phyloP scores from a whole-genome alignment of 208 protist genomes.

The Crithidia expoeki region DNA sequence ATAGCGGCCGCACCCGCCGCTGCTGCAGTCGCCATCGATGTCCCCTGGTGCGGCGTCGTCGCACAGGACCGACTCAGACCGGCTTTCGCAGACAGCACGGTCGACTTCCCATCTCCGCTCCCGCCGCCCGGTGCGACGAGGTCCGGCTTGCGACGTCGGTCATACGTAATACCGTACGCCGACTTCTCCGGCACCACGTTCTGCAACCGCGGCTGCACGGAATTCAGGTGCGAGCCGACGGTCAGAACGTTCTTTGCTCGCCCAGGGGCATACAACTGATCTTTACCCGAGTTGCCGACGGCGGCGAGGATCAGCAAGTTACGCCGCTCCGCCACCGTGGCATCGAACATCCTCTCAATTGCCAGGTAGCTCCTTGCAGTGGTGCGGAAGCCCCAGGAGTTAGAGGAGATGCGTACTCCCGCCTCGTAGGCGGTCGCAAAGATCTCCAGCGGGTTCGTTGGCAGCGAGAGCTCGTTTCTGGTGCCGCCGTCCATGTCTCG shows the following conservation, averaged over 20 bases:
- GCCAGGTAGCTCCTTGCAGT: constrained; percentile 45
- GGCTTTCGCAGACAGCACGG: constrained; percentile 15
- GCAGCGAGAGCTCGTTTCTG: constrained; percentile 38
- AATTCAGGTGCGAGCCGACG: constrained; percentile 77
- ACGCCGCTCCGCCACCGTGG: constrained; percentile 51
- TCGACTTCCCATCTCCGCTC: background rate
- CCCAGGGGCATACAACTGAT: constrained; percentile 46
- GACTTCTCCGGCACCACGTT: constrained; percentile 59
- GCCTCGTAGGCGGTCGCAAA: constrained; percentile 59
- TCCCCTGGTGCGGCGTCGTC: constrained; percentile 55
- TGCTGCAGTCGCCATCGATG: constrained; percentile 92
- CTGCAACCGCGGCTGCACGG: constrained; percentile 7
- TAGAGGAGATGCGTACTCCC: constrained; percentile 82
- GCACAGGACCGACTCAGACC: constrained; percentile 31
- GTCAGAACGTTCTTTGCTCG: constrained; percentile 88
- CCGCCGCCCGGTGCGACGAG: constrained; percentile 71
- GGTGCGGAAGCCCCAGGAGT: constrained; percentile 86
- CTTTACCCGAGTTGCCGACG: constrained; percentile 58
- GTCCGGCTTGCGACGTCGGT: constrained; percentile 86
- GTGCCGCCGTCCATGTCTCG: constrained; percentile 43
- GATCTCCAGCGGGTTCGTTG: constrained; percentile 54
- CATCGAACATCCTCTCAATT: constrained; percentile 75
- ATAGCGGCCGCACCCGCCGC: constrained; percentile 77
- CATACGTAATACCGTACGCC: constrained; percentile 77
- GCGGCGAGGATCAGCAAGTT: constrained; percentile 82